These are phyloP conservation scores for Kazachstania psychrophila DNA, from an alignment of 805 yeast genomes.

Conservation along the genomic window DNA sequence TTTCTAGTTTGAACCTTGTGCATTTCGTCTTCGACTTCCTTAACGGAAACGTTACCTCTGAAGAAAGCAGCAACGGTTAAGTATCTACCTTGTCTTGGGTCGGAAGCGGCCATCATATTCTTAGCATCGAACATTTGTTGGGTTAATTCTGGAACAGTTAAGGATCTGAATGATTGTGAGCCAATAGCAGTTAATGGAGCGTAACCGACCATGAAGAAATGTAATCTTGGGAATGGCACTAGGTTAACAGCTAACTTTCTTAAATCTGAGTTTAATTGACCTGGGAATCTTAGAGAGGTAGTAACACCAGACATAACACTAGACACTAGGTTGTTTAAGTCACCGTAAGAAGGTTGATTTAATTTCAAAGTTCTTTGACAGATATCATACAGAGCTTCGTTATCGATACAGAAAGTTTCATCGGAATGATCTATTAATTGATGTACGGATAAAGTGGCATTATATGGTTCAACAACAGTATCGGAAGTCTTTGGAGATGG, in stretches of 20 bases:
- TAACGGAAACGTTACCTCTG: conserved; percentile 86
- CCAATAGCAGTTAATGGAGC: conserved; percentile 83
- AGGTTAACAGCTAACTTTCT: conserved; percentile 89
- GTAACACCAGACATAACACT: conserved; percentile 94
- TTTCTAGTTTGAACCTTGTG: conserved; percentile 72
- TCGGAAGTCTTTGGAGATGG: conserved; percentile 89
- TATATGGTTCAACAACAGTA: conserved; percentile 92
- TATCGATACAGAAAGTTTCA: conserved; percentile 91
- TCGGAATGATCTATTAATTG: conserved; percentile 86
- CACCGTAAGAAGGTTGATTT: conserved; percentile 66
- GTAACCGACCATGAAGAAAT: conserved; percentile 91
- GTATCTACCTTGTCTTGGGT: conserved; percentile 85
- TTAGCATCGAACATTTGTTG: conserved; percentile 88
- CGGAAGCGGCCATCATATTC: conserved; percentile 94
- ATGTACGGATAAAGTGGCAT: conserved; percentile 83
- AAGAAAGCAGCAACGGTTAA: conserved; percentile 89
- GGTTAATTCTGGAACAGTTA: conserved; percentile 83
- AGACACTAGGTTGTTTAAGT: conserved; percentile 74
- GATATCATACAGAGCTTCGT: conserved; percentile 85
- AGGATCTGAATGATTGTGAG: conserved; percentile 72
- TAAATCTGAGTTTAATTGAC: conserved; percentile 86
- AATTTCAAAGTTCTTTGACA: conserved; percentile 80
- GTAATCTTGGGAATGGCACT: conserved; percentile 92
- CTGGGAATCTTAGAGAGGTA: conserved; percentile 88
- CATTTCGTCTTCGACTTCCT: conserved; percentile 94